These are phyloP conservation scores for Apiospora arundinis DNA, from an alignment of 2,329 filamentous ascomycete species.

Conservation along the genomic window DNA sequence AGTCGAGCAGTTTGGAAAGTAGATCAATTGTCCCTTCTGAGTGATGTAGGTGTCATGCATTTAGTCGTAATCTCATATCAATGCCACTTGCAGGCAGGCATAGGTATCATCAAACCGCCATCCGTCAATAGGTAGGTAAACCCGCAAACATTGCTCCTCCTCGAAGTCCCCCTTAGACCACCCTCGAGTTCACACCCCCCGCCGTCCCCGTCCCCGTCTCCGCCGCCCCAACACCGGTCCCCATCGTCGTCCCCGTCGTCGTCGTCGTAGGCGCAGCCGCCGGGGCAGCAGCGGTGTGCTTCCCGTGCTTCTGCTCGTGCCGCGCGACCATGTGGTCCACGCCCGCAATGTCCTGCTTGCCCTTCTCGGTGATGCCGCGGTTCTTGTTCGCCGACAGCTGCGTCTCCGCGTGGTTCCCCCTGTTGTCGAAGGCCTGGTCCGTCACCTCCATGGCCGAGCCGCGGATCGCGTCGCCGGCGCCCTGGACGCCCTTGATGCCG, in stretches of 20 bases:
- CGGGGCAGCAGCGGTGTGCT: slow-evolving; percentile 23
- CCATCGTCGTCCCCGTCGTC: not conserved
- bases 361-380: slow-evolving; percentile 33
- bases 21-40: too few species aligned
- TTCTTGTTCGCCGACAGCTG: slow-evolving; percentile 33
- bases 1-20: too few species aligned
- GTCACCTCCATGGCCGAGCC: slow-evolving; percentile 36
- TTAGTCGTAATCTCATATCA: too few species aligned
- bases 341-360: slow-evolving; percentile 33
- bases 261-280: not conserved
- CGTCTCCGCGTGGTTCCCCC: slow-evolving; percentile 32
- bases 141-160: not conserved
- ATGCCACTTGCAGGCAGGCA: too few species aligned
- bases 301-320: slow-evolving; percentile 28
- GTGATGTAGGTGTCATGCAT: too few species aligned
- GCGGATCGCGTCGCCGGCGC: slow-evolving; percentile 41
- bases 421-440: slow-evolving; percentile 39
- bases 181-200: not conserved
- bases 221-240: not conserved
- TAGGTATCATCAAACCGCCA: too few species aligned
- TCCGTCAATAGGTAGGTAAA: not conserved
- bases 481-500: slow-evolving; percentile 39
- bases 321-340: slow-evolving; percentile 35
- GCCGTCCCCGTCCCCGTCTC: not conserved
- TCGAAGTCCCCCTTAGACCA: too few species aligned